A percentile compares a stretch with the other conserved stretches of the same genome.
phyloP scores from a whole-genome alignment of 2,329 filamentous ascomycete species.

The Colletotrichum australisinense region DNA sequence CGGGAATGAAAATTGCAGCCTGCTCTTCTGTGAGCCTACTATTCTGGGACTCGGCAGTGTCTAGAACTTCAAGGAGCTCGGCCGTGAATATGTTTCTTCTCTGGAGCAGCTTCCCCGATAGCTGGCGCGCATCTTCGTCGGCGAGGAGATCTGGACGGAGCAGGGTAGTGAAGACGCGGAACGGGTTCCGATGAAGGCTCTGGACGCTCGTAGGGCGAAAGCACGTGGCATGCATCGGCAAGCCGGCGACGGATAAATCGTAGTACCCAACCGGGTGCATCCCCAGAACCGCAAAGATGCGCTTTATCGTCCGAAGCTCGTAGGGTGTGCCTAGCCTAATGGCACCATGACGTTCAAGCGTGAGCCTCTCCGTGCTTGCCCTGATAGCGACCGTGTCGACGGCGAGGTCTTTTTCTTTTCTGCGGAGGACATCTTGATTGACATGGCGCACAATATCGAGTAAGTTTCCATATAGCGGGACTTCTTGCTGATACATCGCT shows the following conservation, averaged over 20 bases:
- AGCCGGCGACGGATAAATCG: slow-evolving; percentile 56
- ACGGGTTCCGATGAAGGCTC: slow-evolving; percentile 55
- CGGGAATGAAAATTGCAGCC: slow-evolving; percentile 49
- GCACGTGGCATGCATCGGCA: slow-evolving; percentile 64
- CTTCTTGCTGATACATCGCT: slow-evolving; percentile 48
- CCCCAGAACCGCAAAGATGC: slow-evolving; percentile 58
- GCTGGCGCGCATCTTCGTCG: slow-evolving; percentile 41
- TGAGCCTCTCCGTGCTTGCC: not conserved
- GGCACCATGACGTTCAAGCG: slow-evolving; percentile 55
- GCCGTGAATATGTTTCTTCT: slow-evolving; percentile 56
- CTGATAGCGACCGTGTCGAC: not conserved
- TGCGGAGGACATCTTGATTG: slow-evolving; percentile 35
- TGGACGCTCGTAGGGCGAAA: slow-evolving; percentile 54
- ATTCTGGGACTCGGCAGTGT: slow-evolving; percentile 45
- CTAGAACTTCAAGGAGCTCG: slow-evolving; percentile 50
- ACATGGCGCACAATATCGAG: slow-evolving; percentile 44
- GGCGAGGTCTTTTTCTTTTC: not conserved
- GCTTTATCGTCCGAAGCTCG: slow-evolving; percentile 54
- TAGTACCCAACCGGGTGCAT: slow-evolving; percentile 65
- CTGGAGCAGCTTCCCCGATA: slow-evolving; percentile 48
- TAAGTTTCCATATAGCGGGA: slow-evolving; percentile 48
- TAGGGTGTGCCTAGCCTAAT: slow-evolving; percentile 58
- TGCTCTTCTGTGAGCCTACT: slow-evolving; percentile 43
- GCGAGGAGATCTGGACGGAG: slow-evolving; percentile 54
- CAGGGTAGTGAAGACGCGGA: slow-evolving; percentile 51